These are phyloP conservation scores for Blastobotrys ciferrii DNA, from an alignment of 1,139 yeast genomes.

Conservation along the genomic window DNA sequence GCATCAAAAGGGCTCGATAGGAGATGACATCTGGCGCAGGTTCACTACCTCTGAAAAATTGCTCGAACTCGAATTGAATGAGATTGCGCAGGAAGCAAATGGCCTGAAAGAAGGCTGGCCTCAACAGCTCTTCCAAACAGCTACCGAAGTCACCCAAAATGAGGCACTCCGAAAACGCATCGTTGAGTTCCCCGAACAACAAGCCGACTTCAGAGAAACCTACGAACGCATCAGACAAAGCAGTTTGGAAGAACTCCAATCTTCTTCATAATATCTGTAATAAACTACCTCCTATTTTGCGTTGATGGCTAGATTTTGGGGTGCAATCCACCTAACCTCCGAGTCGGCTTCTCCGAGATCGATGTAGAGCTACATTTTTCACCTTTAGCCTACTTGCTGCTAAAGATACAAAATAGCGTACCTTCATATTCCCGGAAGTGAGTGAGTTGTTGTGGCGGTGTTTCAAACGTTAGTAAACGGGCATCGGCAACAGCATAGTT, in stretches of 20 bases:
- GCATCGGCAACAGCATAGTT: too few relatives aligned
- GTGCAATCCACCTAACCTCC: slow-evolving; percentile 1
- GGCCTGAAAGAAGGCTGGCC: slow-evolving; percentile 76
- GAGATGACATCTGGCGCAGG: slow-evolving; percentile 83
- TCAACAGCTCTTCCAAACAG: slow-evolving; percentile 68
- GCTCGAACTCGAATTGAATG: slow-evolving; percentile 77
- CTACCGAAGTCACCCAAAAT: slow-evolving; percentile 88
- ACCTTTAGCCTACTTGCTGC: too few relatives aligned
- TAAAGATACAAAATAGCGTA: too few relatives aligned
- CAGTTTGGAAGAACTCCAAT: slow-evolving; percentile 3
- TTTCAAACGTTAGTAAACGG: too few relatives aligned
- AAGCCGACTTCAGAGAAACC: slow-evolving; percentile 29
- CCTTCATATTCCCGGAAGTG: too few relatives aligned
- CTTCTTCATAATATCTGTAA: background rate
- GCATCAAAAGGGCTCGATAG: slow-evolving; percentile 86
- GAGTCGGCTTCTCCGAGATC: too few relatives aligned
- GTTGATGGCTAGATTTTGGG: slow-evolving; percentile 6
- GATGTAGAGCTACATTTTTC: too few relatives aligned
- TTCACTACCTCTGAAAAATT: slow-evolving; percentile 74
- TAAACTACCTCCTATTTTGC: background rate
- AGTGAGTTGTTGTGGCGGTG: too few relatives aligned
- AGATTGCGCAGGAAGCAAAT: slow-evolving; percentile 77
- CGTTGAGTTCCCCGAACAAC: slow-evolving; percentile 49
- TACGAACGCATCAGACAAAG: slow-evolving; percentile 21
- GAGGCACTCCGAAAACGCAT: slow-evolving; percentile 86